Evolutionary conservation across 495 filamentous ascomycete genomes (phyloP).

Genomic region (Annulohypoxylon stygium): DNA sequence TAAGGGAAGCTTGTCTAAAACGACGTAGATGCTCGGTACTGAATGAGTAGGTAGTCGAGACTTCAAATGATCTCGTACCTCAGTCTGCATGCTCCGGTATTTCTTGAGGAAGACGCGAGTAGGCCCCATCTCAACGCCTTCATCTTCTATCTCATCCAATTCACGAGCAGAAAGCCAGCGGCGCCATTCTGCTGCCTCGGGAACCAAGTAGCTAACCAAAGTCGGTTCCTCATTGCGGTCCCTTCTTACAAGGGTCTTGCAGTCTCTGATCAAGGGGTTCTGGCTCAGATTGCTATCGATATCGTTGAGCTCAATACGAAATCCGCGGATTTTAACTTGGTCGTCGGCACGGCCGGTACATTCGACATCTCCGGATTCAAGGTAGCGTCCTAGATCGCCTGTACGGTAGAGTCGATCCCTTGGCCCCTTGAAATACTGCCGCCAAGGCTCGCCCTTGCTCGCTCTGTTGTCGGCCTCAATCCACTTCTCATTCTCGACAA

Average conservation of each 20-base stretch:
- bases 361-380: slow-evolving; percentile 78
- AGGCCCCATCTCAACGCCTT: slow-evolving; percentile 60
- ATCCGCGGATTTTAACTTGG: slow-evolving; percentile 96
- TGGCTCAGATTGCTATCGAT: slow-evolving; percentile 88
- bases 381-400: slow-evolving; percentile 84
- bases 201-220: slow-evolving; percentile 91
- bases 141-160: slow-evolving; percentile 63
- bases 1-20: slow-evolving; percentile 82
- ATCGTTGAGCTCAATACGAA: slow-evolving; percentile 94
- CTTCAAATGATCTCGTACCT: slow-evolving; percentile 80
- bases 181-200: slow-evolving; percentile 79
- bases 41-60: slow-evolving; percentile 83
- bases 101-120: slow-evolving; percentile 67
- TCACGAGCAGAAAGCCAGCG: slow-evolving; percentile 72
- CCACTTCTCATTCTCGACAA: slow-evolving; percentile 82
- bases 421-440: slow-evolving; percentile 82
- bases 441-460: slow-evolving; percentile 75
- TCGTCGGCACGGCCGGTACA: slow-evolving; percentile 85
- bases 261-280: slow-evolving; percentile 84
- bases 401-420: slow-evolving; percentile 88
- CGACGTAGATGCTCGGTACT: slow-evolving; percentile 82
- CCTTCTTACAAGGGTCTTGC: slow-evolving; percentile 86
- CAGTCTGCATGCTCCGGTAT: slow-evolving; percentile 75
- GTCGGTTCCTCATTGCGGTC: slow-evolving; percentile 92
- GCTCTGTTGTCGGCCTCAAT: slow-evolving; percentile 70